phyloP scores from a whole-genome alignment of 148 eudicot genomes.

The Gaultheria prostrata region DNA sequence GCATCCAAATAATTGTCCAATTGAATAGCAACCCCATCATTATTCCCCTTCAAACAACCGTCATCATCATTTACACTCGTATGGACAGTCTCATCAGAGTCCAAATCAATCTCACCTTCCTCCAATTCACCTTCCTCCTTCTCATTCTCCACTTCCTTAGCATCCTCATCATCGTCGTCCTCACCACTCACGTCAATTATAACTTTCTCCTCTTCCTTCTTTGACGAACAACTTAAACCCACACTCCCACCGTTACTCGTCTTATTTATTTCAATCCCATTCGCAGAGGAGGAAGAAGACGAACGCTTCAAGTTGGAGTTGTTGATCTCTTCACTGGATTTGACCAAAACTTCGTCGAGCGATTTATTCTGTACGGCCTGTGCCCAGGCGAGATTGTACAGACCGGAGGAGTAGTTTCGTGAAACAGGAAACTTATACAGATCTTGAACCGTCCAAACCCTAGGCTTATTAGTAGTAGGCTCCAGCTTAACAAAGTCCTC shows the following conservation, averaged over 20 bases:
- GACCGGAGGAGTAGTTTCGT: slow-evolving; percentile 49
- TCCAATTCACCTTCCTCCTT: slow-evolving; percentile 90
- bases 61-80: slow-evolving; percentile 9
- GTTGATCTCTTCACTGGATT: slow-evolving; percentile 17
- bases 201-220: slow-evolving; percentile 24
- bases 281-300: slow-evolving; percentile 11
- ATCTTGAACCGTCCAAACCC: slow-evolving; percentile 70
- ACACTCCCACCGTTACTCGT: slow-evolving; percentile 13
- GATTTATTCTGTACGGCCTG: slow-evolving; percentile 97
- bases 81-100: slow-evolving; percentile 36
- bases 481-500: slow-evolving; percentile 34
- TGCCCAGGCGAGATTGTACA: slow-evolving; percentile 93
- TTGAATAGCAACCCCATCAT: slow-evolving; percentile 14
- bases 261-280: slow-evolving; percentile 5
- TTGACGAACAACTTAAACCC: not conserved
- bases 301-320: slow-evolving; percentile 18
- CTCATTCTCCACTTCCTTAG: slow-evolving; percentile 22
- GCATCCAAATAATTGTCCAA: slow-evolving; percentile 26
- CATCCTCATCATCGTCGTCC: slow-evolving; percentile 12
- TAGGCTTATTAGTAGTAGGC: slow-evolving; percentile 13
- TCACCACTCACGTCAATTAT: slow-evolving; percentile 36
- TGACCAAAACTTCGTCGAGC: slow-evolving; percentile 52
- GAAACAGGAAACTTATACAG: slow-evolving; percentile 67
- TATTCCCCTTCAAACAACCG: slow-evolving; percentile 11
- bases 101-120: slow-evolving; percentile 87